Conservation (phyloP, 139 green algal genomes). For the Coelastrella sp. region DNA sequence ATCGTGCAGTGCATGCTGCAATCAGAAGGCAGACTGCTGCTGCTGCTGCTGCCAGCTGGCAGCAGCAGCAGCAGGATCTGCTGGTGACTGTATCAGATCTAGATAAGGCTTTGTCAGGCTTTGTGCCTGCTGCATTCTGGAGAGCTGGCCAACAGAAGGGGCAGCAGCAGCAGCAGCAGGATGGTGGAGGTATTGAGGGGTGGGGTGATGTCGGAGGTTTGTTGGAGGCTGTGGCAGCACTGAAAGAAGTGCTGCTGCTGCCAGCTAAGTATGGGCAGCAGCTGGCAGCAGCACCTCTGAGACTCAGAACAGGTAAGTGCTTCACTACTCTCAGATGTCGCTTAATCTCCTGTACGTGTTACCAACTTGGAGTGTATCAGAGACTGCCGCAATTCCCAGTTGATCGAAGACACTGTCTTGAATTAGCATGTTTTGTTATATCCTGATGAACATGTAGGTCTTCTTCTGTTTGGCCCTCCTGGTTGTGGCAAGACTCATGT, state of each 20-base stretch:
- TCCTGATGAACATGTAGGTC: too few relatives aligned
- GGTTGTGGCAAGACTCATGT: conserved; percentile 97
- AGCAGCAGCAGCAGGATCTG: conserved; percentile 12
- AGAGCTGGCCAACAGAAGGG: conserved; percentile 43
- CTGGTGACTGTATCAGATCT: neutral
- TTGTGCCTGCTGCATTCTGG: conserved; percentile 80
- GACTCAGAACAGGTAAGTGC: conserved; percentile 78
- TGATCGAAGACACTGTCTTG: neutral
- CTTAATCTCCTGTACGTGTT: too few relatives aligned
- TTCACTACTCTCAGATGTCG: too few relatives aligned
- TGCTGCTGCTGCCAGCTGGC: conserved; percentile 15
- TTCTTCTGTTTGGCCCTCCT: conserved; percentile 96
- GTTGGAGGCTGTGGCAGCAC: conserved; percentile 72
- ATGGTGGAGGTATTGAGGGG: conserved; percentile 56
- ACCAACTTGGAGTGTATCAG: too few relatives aligned
- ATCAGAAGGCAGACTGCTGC: conserved; percentile 41
- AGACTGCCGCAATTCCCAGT: too few relatives aligned
- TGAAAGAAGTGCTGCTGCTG: conserved; percentile 89
- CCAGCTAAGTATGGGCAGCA: conserved; percentile 73
- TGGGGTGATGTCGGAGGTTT: conserved; percentile 91
- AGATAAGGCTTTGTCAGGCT: conserved; percentile 59
- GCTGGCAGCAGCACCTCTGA: conserved; percentile 80
- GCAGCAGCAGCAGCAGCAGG: conserved; percentile 39
- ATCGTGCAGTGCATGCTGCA: conserved; percentile 73
- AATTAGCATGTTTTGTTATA: neutral